phyloP scores from a whole-genome alignment of 371 early-diverging fungal genomes.

The Mucor racemosus region DNA sequence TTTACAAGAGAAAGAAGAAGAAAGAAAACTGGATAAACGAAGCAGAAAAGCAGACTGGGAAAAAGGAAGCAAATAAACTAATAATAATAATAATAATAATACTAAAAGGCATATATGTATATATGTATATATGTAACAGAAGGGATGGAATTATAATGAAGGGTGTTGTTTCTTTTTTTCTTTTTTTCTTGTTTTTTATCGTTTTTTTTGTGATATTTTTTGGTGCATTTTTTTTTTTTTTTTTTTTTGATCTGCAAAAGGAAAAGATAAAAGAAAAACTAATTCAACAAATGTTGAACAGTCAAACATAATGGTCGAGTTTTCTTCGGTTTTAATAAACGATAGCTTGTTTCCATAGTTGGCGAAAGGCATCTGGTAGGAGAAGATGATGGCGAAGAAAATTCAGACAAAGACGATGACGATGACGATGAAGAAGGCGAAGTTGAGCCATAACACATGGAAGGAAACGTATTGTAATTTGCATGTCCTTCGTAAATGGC shows the following conservation, averaged over 20 bases:
- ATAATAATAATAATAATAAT: conserved; percentile 5
- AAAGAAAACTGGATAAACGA: background rate
- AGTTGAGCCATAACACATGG: conserved; percentile 5
- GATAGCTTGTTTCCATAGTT: conserved; percentile 12
- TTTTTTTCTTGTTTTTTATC: background rate
- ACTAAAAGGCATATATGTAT: conserved; percentile 3
- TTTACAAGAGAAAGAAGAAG: background rate
- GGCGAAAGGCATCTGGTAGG: conserved; percentile 13
- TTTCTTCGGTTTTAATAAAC: conserved; percentile 24
- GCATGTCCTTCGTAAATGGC: background rate
- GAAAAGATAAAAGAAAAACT: too few species aligned
- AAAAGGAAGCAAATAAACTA: background rate
- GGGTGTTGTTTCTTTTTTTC: background rate
- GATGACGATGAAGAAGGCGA: background rate
- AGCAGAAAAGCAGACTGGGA: background rate
- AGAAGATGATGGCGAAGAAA: background rate
- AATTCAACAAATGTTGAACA: conserved; percentile 17
- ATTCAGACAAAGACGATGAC: background rate
- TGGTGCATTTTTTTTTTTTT: too few species aligned
- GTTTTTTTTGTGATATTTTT: too few species aligned
- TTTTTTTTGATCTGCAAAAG: background rate
- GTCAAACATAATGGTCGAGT: conserved; percentile 20
- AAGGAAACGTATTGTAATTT: conserved; percentile 2
- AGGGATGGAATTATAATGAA: conserved; percentile 2
- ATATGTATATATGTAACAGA: conserved; percentile 9